Evolutionary conservation across 2,329 filamentous ascomycete genomes (phyloP).

Genomic region (Cordyceps javanica): DNA sequence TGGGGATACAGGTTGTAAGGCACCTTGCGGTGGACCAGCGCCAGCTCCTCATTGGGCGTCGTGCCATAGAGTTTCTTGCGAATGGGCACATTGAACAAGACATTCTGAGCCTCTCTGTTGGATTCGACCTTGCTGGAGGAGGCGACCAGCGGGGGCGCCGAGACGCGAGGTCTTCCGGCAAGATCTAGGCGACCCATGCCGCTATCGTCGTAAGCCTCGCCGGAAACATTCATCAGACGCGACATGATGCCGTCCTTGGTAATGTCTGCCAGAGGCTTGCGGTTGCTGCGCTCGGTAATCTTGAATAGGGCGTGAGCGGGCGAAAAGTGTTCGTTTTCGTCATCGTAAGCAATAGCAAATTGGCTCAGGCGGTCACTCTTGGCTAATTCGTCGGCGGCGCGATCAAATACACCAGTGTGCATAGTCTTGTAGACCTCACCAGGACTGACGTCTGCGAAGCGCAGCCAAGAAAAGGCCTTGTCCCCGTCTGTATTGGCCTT

Average conservation of each 20-base stretch:
- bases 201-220: conserved; percentile 56
- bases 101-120: conserved; percentile 60
- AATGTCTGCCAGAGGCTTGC: conserved; percentile 60
- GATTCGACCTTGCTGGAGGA: conserved; percentile 63
- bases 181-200: conserved; percentile 76
- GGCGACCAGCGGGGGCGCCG: conserved; percentile 81
- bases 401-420: conserved; percentile 65
- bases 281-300: conserved; percentile 65
- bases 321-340: conserved; percentile 55
- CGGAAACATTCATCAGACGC: conserved; percentile 73
- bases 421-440: conserved; percentile 66
- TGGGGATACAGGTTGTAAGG: conserved; percentile 59
- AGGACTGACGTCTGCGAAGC: conserved; percentile 73
- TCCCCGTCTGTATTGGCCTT: conserved; percentile 53
- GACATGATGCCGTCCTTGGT: conserved; percentile 66
- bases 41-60: conserved; percentile 59
- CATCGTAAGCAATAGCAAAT: conserved; percentile 65
- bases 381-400: conserved; percentile 56
- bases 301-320: conserved; percentile 77
- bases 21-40: conserved; percentile 67
- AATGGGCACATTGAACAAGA: conserved; percentile 72
- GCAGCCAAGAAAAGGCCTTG: conserved; percentile 79
- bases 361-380: conserved; percentile 55
- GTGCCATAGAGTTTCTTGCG: conserved; percentile 70
- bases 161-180: conserved; percentile 69